Base-by-base conservation (phyloP, 768 basidiomycete genomes). In the Leucogyrophana mollusca region DNA sequence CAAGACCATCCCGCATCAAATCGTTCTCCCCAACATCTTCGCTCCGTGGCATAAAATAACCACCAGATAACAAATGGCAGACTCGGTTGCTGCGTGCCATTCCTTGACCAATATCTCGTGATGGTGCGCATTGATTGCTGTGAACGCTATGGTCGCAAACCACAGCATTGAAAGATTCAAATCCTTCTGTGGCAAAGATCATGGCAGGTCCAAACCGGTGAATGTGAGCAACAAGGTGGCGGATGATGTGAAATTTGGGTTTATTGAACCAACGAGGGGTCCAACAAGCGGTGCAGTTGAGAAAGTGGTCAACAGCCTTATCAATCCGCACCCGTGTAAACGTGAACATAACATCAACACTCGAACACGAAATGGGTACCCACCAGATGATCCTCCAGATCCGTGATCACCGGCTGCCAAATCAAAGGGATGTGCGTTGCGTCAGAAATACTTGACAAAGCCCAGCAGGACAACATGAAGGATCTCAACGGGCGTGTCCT, bases 391-490 rank as follows among this genome's bases (percentile, higher is more conserved):
- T 35, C 67, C 1, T 56, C 51, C 1, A 71, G 58, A 0, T 56
- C 41, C 0, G 38, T 48, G 17, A 77, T 76, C 3, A 50, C 30
- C 0, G 74, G 70, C 17, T 60, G 58, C 10, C 70, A 67, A 1
- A 42, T 18, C 11, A 1, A 68, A 43, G 0, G 48, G n/a, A 2
- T 63, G 44, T 0, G 16, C 22, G 33, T 64, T 64, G 5, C 42
- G 56, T 56, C 62, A 72, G 20, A 62, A 60, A 21, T 71, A 71
- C 35, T 70, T 71, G 11, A 69, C 51, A 3, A 65, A 37, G 9
- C 69, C 64, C 1, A 71, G 58, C 1, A 70, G 56, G 3, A 66
- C 51, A 0, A 58, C 69, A 21, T 71, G 69, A 0, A 71, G 55
- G 0, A 66, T 59, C 37, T 71, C 61, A 0, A 57, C 64, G 0